Conservation (phyloP, 2,329 filamentous ascomycete genomes). For the Bipolaris gigantea region DNA sequence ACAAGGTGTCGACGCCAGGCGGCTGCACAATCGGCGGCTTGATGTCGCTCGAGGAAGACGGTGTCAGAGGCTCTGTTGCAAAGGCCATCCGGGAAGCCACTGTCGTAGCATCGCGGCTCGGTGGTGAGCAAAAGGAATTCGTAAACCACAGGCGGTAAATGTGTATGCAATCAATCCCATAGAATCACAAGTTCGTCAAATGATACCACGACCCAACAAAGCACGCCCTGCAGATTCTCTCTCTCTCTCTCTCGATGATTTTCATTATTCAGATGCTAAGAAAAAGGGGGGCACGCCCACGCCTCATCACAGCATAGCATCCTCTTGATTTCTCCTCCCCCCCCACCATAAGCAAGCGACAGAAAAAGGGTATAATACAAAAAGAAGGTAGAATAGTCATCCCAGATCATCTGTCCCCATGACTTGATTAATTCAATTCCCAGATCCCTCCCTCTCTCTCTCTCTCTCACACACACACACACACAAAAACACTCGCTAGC, state of each 20-base stretch:
- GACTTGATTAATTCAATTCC: not conserved
- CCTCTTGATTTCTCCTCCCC: not conserved
- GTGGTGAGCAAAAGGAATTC: conserved; percentile 53
- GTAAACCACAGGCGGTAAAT: conserved; percentile 49
- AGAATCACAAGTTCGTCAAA: not conserved
- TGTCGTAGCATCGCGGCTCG: conserved; percentile 68
- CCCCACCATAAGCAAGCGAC: not conserved
- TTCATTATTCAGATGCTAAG: too few relatives aligned
- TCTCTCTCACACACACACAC: too few relatives aligned
- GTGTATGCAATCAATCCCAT: not conserved
- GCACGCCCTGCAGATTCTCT: not conserved
- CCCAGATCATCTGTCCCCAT: not conserved
- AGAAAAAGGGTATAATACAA: conserved; percentile 21
- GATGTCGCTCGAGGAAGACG: conserved; percentile 72
- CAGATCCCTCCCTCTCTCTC: not conserved
- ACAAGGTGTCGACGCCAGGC: conserved; percentile 76
- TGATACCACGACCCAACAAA: conserved; percentile 11
- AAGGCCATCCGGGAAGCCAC: conserved; percentile 72
- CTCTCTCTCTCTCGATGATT: not conserved
- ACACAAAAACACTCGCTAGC: too few relatives aligned
- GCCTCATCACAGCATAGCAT: not conserved
- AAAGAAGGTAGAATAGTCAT: conserved; percentile 14
- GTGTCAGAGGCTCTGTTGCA: conserved; percentile 67
- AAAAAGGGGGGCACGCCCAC: not conserved
- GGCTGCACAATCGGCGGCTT: conserved; percentile 78